Conservation (phyloP, 345 rosid species). For the Gossypium raimondii region DNA sequence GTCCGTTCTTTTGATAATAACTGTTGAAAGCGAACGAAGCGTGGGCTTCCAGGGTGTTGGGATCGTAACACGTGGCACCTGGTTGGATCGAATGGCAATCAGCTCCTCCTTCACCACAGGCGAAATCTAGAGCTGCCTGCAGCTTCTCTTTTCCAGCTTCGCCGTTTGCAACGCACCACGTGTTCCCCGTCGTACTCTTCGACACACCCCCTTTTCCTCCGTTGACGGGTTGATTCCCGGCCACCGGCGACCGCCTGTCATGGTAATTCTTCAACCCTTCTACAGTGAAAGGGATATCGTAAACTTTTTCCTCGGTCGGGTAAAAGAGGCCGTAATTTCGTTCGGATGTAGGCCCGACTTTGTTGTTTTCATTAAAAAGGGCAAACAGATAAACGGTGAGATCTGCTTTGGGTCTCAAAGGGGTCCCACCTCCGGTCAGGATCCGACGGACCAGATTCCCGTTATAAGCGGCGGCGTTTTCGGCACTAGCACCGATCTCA, state of each 20-base stretch:
- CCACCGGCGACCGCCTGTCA: constrained; percentile 30
- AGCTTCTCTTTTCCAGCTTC: constrained; percentile 55
- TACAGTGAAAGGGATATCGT: constrained; percentile 62
- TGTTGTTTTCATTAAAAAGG: constrained; percentile 81
- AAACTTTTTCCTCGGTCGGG: constrained; percentile 74
- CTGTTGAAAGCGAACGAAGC: constrained; percentile 97
- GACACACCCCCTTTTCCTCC: constrained; percentile 39
- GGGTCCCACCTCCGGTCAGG: constrained; percentile 85
- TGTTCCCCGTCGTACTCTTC: constrained; percentile 49
- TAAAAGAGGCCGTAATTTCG: constrained; percentile 90
- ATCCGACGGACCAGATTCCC: constrained; percentile 81
- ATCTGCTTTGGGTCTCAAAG: constrained; percentile 68
- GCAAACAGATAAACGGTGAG: constrained; percentile 90
- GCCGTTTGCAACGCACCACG: constrained; percentile 84
- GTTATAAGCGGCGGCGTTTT: constrained; percentile 81
- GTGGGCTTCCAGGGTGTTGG: constrained; percentile 77
- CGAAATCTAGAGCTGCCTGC: constrained; percentile 71
- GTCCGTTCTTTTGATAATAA: constrained; percentile 70
- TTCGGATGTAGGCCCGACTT: constrained; percentile 79
- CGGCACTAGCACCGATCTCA: constrained; percentile 65
- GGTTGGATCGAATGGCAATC: constrained; percentile 78
- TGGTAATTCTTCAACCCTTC: constrained; percentile 53
- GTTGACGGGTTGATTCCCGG: constrained; percentile 19
- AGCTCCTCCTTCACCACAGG: constrained; percentile 89
- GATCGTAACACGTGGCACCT: constrained; percentile 64